These are phyloP conservation scores for Periglandula ipomoeae DNA, from an alignment of 2,329 filamentous ascomycete species.

Conservation along the genomic window DNA sequence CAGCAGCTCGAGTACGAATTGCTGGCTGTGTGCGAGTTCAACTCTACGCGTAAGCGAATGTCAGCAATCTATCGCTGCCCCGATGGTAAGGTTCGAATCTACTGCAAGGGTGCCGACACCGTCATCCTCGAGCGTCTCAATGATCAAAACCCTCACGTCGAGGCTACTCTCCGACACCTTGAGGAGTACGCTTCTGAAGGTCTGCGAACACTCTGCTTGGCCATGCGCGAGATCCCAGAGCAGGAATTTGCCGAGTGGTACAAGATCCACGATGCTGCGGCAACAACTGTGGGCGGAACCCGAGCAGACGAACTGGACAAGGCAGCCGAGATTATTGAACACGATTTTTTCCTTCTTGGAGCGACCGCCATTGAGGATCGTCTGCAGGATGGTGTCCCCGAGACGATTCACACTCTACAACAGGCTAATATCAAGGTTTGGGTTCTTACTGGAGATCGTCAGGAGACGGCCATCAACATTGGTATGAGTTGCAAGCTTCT, in stretches of 20 bases:
- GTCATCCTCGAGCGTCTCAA: constrained; percentile 89
- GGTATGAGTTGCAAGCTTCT: constrained; percentile 99
- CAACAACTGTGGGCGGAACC: constrained; percentile 85
- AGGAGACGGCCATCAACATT: constrained; percentile 99
- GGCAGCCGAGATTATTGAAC: constrained; percentile 90
- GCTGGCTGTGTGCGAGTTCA: constrained; percentile 97
- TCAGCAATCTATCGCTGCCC: constrained; percentile 95
- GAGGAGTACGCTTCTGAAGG: constrained; percentile 98
- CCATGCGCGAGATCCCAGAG: constrained; percentile 87
- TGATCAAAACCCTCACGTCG: constrained; percentile 75
- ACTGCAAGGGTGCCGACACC: constrained; percentile 95
- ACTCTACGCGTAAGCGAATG: constrained; percentile 90
- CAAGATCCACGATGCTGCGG: constrained; percentile 75
- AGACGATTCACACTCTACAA: constrained; percentile 95
- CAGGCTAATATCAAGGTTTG: constrained; percentile 97
- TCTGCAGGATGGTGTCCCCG: constrained; percentile 91
- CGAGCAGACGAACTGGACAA: constrained; percentile 94
- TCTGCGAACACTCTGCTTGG: constrained; percentile 85
- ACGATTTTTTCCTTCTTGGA: constrained; percentile 81
- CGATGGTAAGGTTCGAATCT: constrained; percentile 87
- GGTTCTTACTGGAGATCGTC: constrained; percentile 94
- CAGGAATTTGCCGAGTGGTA: constrained; percentile 83
- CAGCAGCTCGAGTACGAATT: constrained; percentile 76
- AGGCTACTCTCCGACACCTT: constrained; percentile 86
- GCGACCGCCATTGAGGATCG: constrained; percentile 97